phyloP scores from a whole-genome alignment of 805 yeast species.

The Kluyveromyces aestuarii region DNA sequence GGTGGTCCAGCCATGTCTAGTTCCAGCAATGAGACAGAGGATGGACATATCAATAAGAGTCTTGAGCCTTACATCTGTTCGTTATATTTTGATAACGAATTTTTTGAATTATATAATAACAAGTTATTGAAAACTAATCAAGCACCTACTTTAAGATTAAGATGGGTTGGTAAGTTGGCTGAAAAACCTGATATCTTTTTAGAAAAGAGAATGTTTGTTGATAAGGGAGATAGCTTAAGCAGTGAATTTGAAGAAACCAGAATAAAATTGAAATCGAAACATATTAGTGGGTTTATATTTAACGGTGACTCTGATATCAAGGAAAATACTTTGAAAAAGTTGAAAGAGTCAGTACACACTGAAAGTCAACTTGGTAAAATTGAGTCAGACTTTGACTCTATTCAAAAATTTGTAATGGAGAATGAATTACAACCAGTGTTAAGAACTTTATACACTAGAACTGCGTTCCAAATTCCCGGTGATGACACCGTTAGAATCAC shows the following conservation, averaged over 20 bases:
- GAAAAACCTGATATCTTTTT: conserved; percentile 71
- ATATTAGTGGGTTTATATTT: conserved; percentile 61
- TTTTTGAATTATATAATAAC: conserved; percentile 78
- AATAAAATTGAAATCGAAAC: conserved; percentile 69
- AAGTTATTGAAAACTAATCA: conserved; percentile 62
- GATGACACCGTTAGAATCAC: conserved; percentile 87
- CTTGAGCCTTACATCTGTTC: conserved; percentile 80
- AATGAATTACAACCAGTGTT: conserved; percentile 74
- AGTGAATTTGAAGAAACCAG: conserved; percentile 56
- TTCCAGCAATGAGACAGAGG: conserved; percentile 39
- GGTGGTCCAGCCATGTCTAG: conserved; percentile 24
- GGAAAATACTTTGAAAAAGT: conserved; percentile 48
- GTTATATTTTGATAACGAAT: conserved; percentile 75
- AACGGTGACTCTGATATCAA: conserved; percentile 37
- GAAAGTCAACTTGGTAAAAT: conserved; percentile 42
- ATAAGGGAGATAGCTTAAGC: conserved; percentile 32
- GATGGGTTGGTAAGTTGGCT: conserved; percentile 81
- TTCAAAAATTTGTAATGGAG: conserved; percentile 54
- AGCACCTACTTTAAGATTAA: conserved; percentile 70
- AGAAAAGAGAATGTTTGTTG: conserved; percentile 71
- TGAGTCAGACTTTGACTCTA: conserved; percentile 45
- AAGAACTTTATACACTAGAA: conserved; percentile 79
- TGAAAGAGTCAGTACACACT: conserved; percentile 53
- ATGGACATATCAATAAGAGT: conserved; percentile 34
- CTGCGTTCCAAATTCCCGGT: conserved; percentile 97